A percentile compares a stretch with the other conserved stretches of the same genome.
phyloP scores from a whole-genome alignment of 2,329 filamentous ascomycete species.

The Zelopaecilomyces penicillatus region DNA sequence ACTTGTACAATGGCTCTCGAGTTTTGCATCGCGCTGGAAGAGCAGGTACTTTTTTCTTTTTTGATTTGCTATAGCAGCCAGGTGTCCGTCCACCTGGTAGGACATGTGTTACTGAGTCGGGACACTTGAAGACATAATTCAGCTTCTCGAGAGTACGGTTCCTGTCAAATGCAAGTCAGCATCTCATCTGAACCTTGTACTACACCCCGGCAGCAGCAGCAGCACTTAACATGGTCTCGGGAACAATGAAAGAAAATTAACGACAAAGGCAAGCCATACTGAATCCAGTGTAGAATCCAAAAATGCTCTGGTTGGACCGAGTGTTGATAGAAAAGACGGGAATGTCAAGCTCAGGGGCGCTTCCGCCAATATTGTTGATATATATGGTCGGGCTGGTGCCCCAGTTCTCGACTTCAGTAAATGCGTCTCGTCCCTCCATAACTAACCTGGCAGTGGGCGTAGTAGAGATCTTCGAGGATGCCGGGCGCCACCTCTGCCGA shows the following conservation, averaged over 20 bases:
- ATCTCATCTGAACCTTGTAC: background rate
- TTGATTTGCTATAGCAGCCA: conserved; percentile 26
- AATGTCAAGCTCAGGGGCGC: conserved; percentile 29
- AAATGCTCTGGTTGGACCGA: conserved; percentile 37
- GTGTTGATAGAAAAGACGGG: conserved; percentile 36
- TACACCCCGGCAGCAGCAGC: no score
- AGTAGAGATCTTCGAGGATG: conserved; percentile 49
- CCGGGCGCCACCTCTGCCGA: conserved; percentile 42
- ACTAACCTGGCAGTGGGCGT: conserved; percentile 29
- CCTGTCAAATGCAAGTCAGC: conserved; percentile 1
- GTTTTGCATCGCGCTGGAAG: conserved; percentile 15
- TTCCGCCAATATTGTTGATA: conserved; percentile 21
- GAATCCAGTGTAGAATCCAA: conserved; percentile 51
- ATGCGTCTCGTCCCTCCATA: conserved; percentile 24
- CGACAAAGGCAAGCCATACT: conserved; percentile 52
- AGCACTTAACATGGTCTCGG: conserved; percentile 41
- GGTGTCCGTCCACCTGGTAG: conserved; percentile 22
- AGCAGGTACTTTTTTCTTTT: conserved; percentile 17
- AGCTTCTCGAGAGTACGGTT: conserved; percentile 32
- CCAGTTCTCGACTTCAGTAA: conserved; percentile 31
- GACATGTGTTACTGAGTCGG: conserved; percentile 22
- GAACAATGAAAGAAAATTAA: conserved; percentile 57
- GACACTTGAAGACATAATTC: conserved; percentile 29
- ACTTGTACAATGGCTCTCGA: conserved; percentile 24
- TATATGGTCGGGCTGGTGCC: conserved; percentile 22